Base-by-base conservation (phyloP, 2,329 filamentous ascomycete genomes). In the Thielaviopsis musarum region DNA sequence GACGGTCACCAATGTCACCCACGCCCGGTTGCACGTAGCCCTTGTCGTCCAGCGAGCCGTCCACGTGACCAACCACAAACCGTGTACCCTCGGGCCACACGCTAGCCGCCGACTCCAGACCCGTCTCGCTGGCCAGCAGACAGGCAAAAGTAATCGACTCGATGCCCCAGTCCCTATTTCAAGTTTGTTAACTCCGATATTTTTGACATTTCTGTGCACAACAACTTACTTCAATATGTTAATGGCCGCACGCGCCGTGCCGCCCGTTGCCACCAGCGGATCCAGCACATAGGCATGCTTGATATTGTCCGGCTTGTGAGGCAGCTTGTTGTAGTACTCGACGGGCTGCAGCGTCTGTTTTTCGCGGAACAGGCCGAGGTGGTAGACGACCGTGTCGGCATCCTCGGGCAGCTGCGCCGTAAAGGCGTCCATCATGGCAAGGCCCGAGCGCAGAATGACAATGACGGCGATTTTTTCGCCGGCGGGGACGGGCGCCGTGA, bases 241-340 rank as follows among this genome's bases (percentile, higher is more conserved):
- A 67, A 97, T 94, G 5, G 91, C 91, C 0, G 91, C 91, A 30
- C 83, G 85, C 61, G 88, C 88, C 2, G 91, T 97, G 1, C 88
- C 89, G 45, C 91, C 91, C 0, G 93, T 97, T 1, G 91, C 93
- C 68, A 97, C 94, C 65, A 97, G 82, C 3, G 91, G 93, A 69
- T 97, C 91, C 54, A 95, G 80, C 59, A 96, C 75, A 68, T 96
- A 87, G 61, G 90, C 90, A 13, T 95, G 76, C 49, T 58, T 60
- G 52, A 58, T 59, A 63, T 73, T 73, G 53, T 67, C 67, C 48
- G 69, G 65, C 72, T 88, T 85, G 72, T 88, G 85, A 41, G 90
- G 90, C 21, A 96, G 83, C 72, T 95, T 95, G 77, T 96, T 96
- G 80, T 96, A 96, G 79, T 96, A 95, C 73, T 95, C 91, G 61